Percentiles rank a stretch among this genome's conserved stretches.
These are phyloP conservation scores for Fusarium chuoi DNA, from an alignment of 2,329 filamentous ascomycete genomes.

Conservation along the genomic window DNA sequence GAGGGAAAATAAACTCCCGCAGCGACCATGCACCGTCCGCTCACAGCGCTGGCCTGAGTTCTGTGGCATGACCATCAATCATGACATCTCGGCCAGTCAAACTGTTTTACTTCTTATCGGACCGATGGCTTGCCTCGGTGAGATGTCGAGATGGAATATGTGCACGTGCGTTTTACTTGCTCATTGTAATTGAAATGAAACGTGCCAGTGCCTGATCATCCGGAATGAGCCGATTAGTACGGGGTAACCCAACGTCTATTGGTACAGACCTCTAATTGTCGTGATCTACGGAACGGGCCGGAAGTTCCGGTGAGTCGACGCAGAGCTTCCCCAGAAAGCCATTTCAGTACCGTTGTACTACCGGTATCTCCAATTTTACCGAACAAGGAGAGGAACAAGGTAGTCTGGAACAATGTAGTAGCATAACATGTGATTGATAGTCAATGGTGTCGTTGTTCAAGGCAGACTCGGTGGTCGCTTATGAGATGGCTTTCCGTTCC, in stretches of 20 bases:
- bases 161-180: not conserved
- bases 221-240: not conserved
- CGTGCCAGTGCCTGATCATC: not conserved
- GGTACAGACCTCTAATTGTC: not conserved
- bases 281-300: not conserved
- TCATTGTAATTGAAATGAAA: not conserved
- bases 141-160: not conserved
- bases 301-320: not conserved
- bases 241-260: not conserved
- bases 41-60: not conserved
- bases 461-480: not conserved
- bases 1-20: not conserved
- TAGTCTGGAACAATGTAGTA: fast-evolving
- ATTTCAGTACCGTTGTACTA: not conserved
- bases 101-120: not conserved
- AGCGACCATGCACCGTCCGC: not conserved
- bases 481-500: fast-evolving
- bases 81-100: not conserved
- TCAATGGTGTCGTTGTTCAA: not conserved
- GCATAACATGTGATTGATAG: not conserved
- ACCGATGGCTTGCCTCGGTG: too few relatives aligned
- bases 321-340: not conserved
- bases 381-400: fast-evolving
- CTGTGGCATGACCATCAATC: not conserved
- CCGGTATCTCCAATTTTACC: too few relatives aligned